These are phyloP conservation scores for Ophiosphaerella korrae DNA, from an alignment of 2,329 filamentous ascomycete genomes.

Conservation along the genomic window DNA sequence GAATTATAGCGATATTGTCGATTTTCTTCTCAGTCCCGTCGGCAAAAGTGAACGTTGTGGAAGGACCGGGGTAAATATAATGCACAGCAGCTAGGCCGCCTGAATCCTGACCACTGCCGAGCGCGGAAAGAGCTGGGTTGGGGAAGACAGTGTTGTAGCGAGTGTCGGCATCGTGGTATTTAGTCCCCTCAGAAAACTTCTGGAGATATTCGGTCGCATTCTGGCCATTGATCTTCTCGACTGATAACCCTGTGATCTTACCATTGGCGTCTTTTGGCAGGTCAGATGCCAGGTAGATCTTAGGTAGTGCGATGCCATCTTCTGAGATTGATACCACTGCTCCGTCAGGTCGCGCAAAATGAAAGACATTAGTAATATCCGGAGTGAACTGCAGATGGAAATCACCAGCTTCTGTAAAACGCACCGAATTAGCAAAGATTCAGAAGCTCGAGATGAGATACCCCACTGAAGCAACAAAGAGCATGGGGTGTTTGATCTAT, in stretches of 20 bases:
- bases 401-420: constrained; percentile 28
- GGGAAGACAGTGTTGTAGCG: constrained; percentile 40
- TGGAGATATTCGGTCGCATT: constrained; percentile 34
- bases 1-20: constrained; percentile 31
- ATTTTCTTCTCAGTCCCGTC: constrained; percentile 20
- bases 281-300: constrained; percentile 27
- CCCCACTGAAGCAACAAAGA: too few species aligned
- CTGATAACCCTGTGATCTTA: constrained; percentile 23
- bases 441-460: not conserved
- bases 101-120: constrained; percentile 23
- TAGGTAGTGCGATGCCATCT: constrained; percentile 31
- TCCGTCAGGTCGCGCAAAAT: constrained; percentile 31
- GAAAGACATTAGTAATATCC: constrained; percentile 21
- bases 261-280: constrained; percentile 12
- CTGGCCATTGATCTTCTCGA: constrained; percentile 41
- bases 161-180: constrained; percentile 38
- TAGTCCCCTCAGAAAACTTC: constrained; percentile 16
- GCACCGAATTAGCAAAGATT: not conserved
- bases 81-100: not conserved
- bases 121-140: constrained; percentile 9
- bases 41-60: constrained; percentile 21
- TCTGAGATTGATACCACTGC: constrained; percentile 28
- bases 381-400: constrained; percentile 33
- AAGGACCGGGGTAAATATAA: constrained; percentile 16
- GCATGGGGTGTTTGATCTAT: not conserved